phyloP scores from a whole-genome alignment of 768 basidiomycete species.

The Hydnomerulius pinastri region DNA sequence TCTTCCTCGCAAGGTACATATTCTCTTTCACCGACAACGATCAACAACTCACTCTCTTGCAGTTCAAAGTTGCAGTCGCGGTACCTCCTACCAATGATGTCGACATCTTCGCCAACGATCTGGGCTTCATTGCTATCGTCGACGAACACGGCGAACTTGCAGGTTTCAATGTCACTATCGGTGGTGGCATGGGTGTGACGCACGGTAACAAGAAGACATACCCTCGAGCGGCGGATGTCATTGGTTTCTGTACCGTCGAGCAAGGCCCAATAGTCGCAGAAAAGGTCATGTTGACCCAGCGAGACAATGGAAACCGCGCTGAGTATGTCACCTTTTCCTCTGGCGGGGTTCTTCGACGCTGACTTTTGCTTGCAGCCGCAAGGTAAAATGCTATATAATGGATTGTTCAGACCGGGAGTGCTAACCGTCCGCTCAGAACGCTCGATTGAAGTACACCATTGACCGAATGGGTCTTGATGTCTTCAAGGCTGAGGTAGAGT shows the following conservation, averaged over 20 bases:
- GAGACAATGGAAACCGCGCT: conserved; percentile 92
- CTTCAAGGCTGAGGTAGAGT: conserved; percentile 91
- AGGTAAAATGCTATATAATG: conserved; percentile 38
- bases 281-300: conserved; percentile 89
- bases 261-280: conserved; percentile 88
- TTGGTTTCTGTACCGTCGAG: conserved; percentile 91
- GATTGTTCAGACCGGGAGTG: neutral
- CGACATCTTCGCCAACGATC: conserved; percentile 93
- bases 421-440: conserved; percentile 52
- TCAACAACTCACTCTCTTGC: conserved; percentile 5
- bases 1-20: conserved; percentile 85
- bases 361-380: conserved; percentile 45
- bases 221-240: conserved; percentile 81
- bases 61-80: conserved; percentile 98
- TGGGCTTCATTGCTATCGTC: conserved; percentile 95
- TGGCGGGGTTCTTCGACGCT: neutral
- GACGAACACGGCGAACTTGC: conserved; percentile 71
- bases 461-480: conserved; percentile 89
- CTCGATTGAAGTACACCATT: conserved; percentile 94
- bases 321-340: conserved; percentile 59
- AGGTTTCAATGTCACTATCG: conserved; percentile 93
- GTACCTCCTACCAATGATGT: conserved; percentile 97
- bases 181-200: conserved; percentile 99
- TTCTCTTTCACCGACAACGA: neutral
- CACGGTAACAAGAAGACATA: conserved; percentile 99